Evolutionary conservation across 192 early-diverging fungal genomes (phyloP), one percentile per base, ranked within the genome.

Genomic region (Backusella australiensis): DNA sequence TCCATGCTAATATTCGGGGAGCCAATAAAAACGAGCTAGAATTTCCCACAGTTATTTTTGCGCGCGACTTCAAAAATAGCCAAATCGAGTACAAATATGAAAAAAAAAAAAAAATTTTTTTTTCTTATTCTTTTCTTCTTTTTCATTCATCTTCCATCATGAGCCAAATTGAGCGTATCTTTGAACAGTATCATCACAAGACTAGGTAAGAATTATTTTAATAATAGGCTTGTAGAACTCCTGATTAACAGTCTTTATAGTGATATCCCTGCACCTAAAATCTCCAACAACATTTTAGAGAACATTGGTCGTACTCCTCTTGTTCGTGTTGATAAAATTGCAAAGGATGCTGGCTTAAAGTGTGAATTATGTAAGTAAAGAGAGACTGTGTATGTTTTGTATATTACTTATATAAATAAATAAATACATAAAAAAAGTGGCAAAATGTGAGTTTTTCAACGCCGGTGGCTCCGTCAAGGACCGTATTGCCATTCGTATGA

Each of bases 391-490:
- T 42, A 14, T 42, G 12, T 42, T 38, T 0, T 42, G 11, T 35
- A 35, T 56, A 26, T 38, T 6, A 6, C 12, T 4, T 19, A 34
- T 15, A 1, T 21, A 36, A 19, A 2, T 14, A 8, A 6, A 41
- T 26, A 3, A 59, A 23, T 2, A n/a, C n/a, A 67, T 1, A 41
- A 59, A 3, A 59, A 23, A 59, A 90, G 87, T 95, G 86, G 93
- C 93, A 82, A 99, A 99, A 85, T 99, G 96, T 83, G 98, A 99
- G 89, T 99, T 89, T 84, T 99, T 99, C 84, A 99, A 99, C 79
- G 95, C 96, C 19, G 98, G 98, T 69, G 97, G 98, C 38, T 97
- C 96, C 42, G 98, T 99, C 86, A 99, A 99, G 86, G 98, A 99
- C 82, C 91, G 98, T 82, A 78, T 99, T 87, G 98, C 92, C 52